These are phyloP conservation scores for Chlamydomonas asymmetrica DNA, from an alignment of 139 green algal species.

Conservation along the genomic window DNA sequence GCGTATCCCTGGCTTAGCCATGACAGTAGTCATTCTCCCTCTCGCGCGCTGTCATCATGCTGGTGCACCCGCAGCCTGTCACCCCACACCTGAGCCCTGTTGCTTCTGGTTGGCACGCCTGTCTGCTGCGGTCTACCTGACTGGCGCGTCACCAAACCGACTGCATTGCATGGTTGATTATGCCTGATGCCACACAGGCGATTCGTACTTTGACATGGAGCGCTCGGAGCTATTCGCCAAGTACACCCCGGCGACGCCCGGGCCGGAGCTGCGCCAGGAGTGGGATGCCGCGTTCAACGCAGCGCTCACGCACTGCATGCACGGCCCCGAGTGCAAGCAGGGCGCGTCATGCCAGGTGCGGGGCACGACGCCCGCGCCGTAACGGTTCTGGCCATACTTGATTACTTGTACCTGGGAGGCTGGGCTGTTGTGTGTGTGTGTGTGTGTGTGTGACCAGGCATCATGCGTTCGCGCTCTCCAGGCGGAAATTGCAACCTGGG, in stretches of 20 bases:
- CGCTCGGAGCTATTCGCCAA: conserved; percentile 66
- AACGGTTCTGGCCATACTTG: no score
- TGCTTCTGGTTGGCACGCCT: no score
- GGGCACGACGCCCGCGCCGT: no score
- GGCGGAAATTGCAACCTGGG: no score
- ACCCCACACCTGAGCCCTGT: no score
- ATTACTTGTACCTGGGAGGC: neutral
- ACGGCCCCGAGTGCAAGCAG: conserved; percentile 64
- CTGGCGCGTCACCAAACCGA: neutral
- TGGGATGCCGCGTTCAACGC: conserved; percentile 62
- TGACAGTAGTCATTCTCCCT: no score
- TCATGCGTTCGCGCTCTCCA: no score
- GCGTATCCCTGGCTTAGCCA: neutral
- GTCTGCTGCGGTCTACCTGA: no score
- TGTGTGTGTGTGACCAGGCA: neutral
- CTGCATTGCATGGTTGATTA: neutral
- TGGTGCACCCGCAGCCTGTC: no score
- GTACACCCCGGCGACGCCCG: conserved; percentile 43
- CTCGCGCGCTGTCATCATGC: no score
- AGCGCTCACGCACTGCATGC: conserved; percentile 63
- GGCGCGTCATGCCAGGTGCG: conserved; percentile 57
- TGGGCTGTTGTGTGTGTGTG: neutral
- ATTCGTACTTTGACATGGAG: conserved; percentile 82
- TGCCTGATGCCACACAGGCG: conserved; percentile 51
- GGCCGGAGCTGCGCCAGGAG: conserved; percentile 53